Evolutionary conservation across 148 eudicot species (phyloP).

Genomic region (Rhododendron henanense): DNA sequence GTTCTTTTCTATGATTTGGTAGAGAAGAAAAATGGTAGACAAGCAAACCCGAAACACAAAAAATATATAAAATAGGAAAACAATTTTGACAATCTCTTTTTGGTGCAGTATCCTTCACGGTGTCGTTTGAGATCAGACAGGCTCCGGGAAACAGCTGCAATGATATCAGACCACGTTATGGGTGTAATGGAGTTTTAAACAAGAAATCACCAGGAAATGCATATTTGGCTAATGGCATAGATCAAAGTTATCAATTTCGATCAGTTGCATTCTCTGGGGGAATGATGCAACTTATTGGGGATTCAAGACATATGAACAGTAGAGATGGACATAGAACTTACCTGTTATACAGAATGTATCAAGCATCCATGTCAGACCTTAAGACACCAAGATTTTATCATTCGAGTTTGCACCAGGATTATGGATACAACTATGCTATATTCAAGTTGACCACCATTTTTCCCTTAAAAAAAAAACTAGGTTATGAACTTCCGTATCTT

Average conservation of each 20-base stretch:
- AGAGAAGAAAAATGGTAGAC: too few relatives aligned
- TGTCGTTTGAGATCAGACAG: slow-evolving; percentile 34
- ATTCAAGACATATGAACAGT: neutral
- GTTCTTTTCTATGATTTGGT: too few relatives aligned
- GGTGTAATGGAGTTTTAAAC: neutral
- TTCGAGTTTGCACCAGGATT: neutral
- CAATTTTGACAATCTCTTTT: too few relatives aligned
- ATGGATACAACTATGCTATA: too few relatives aligned
- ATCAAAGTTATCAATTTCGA: neutral
- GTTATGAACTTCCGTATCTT: neutral
- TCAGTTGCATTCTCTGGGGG: neutral
- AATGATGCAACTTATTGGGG: neutral
- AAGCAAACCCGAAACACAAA: too few relatives aligned
- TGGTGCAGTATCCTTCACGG: neutral
- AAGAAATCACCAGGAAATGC: neutral
- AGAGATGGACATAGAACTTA: neutral
- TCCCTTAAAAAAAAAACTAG: neutral
- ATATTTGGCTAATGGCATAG: neutral
- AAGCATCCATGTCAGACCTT: neutral
- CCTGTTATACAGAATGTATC: neutral
- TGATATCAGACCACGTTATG: neutral
- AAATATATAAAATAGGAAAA: too few relatives aligned
- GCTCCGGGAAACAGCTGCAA: slow-evolving; percentile 45
- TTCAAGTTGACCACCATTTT: neutral
- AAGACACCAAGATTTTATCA: neutral